These are phyloP conservation scores for Neobulgaria alba DNA, from an alignment of 2,329 filamentous ascomycete species.

Conservation along the genomic window DNA sequence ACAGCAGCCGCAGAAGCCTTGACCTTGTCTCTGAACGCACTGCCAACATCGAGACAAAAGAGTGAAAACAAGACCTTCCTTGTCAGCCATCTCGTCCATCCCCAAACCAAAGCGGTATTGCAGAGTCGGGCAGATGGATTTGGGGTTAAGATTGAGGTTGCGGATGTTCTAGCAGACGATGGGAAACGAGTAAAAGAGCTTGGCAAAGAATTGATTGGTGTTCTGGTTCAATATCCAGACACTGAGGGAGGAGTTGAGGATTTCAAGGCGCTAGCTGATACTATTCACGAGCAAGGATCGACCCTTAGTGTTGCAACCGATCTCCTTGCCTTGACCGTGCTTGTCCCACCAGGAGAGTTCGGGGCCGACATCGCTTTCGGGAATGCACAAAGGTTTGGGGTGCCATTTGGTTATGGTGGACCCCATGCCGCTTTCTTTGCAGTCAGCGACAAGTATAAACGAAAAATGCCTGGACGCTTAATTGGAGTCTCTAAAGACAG, in stretches of 20 bases:
- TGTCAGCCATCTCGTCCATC: slow-evolving; percentile 74
- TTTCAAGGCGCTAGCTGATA: slow-evolving; percentile 64
- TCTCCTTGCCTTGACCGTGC: slow-evolving; percentile 73
- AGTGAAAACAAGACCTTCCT: slow-evolving; percentile 71
- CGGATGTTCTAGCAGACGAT: slow-evolving; percentile 60
- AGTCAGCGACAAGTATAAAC: slow-evolving; percentile 82
- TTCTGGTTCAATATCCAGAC: slow-evolving; percentile 91
- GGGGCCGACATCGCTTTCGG: slow-evolving; percentile 94
- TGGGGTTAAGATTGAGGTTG: slow-evolving; percentile 67
- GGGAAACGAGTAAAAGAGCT: slow-evolving; percentile 60
- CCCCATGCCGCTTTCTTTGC: slow-evolving; percentile 98
- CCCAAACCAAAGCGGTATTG: slow-evolving; percentile 78
- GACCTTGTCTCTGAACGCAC: slow-evolving; percentile 77
- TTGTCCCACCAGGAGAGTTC: slow-evolving; percentile 87
- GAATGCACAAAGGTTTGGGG: slow-evolving; percentile 82
- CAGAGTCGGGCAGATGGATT: slow-evolving; percentile 85
- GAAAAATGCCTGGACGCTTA: slow-evolving; percentile 85
- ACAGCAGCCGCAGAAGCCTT: slow-evolving; percentile 93
- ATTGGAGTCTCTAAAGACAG: slow-evolving; percentile 90
- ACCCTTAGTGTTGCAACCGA: slow-evolving; percentile 86
- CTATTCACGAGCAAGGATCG: slow-evolving; percentile 68
- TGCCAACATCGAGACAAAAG: slow-evolving; percentile 65
- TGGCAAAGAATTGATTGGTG: slow-evolving; percentile 76
- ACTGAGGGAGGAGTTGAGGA: slow-evolving; percentile 74
- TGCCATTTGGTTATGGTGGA: slow-evolving; percentile 85